Base-by-base conservation (phyloP, 2,329 filamentous ascomycete species). In the Alternaria panax region DNA sequence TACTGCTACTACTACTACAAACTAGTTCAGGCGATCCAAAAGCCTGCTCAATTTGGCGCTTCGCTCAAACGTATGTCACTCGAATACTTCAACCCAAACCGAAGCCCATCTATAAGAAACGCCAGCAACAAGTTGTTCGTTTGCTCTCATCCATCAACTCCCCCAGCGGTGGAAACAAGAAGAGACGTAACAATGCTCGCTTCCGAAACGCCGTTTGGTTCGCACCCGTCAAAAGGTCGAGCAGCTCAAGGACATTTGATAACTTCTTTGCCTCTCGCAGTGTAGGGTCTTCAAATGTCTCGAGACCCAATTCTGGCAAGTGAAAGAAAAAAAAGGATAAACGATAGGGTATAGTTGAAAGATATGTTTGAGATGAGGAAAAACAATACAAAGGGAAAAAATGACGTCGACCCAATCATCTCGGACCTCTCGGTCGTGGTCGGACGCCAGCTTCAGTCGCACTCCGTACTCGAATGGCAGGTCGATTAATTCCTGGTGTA, bases 401-500 rank as follows among this genome's bases (percentile, higher is more conserved):
- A 53, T 38, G 57, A 16, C 5, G 20, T 12, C 36, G 38, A n/a
- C 16, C 14, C 34, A 36, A 38, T 63, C 52, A 69, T 48, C 67
- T 62, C 9, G 48, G 66, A 5, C 67, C 65, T 53, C 63, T 56
- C 9, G 66, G 58, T 30, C 63, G 58, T 25, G 68, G 69, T 14
- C 57, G 47, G 12, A 57, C 46, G 18, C 57, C 57, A 18, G 68
- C 70, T 47, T 71, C 67, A 16, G 69, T 72, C 12, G 68, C 67
- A 45, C 69, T 72, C 36, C 69, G 61, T 20, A 72, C 69, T 55
- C 69, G 57, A 20, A 72, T 72, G 5, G 60, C 63, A 5, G 69
- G 69, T 24, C 66, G 61, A 22, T 53, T 68, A 20, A 70, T 63
- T 25, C 67, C 63, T 9, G 73, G 69, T 41, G 68, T 60, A 92